These are phyloP conservation scores for Aphanomyces euteiches DNA, from an alignment of 352 stramenopile genomes.

Conservation along the genomic window DNA sequence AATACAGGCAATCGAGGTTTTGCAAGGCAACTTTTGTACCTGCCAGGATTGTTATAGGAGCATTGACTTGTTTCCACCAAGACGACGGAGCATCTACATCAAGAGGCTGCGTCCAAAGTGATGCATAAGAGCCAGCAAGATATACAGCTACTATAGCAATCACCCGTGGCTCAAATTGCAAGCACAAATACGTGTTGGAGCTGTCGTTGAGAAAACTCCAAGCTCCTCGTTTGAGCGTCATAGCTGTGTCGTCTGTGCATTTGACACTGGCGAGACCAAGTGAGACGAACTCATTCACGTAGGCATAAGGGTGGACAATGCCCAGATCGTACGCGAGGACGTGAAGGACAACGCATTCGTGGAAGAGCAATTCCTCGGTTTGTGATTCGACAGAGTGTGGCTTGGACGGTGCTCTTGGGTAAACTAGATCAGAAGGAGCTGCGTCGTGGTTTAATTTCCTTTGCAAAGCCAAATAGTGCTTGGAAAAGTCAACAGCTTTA, in stretches of 20 bases:
- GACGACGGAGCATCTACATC: background rate
- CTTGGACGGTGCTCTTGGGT: constrained; percentile 58
- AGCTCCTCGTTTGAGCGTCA: constrained; percentile 82
- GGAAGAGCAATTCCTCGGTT: constrained; percentile 64
- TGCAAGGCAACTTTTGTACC: background rate
- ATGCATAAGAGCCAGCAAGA: constrained; percentile 77
- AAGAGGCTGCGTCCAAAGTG: constrained; percentile 25
- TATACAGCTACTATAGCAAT: constrained; percentile 78
- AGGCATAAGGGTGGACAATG: constrained; percentile 82
- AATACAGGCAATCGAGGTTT: background rate
- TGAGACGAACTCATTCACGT: constrained; percentile 84
- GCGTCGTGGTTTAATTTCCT: constrained; percentile 65
- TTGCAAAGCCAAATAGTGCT: constrained; percentile 64
- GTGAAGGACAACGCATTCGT: constrained; percentile 81
- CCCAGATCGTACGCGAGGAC: constrained; percentile 81
- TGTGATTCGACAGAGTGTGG: constrained; percentile 58
- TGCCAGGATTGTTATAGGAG: background rate
- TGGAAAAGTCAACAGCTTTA: constrained; percentile 72
- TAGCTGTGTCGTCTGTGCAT: constrained; percentile 49
- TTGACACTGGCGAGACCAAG: constrained; percentile 58
- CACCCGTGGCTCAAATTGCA: constrained; percentile 62
- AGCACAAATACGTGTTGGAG: constrained; percentile 79
- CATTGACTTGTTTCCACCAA: background rate
- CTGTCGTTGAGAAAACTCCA: constrained; percentile 90
- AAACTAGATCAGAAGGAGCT: constrained; percentile 36